phyloP scores from a whole-genome alignment of 495 filamentous ascomycete genomes.

The Lasiosphaeria miniovina region DNA sequence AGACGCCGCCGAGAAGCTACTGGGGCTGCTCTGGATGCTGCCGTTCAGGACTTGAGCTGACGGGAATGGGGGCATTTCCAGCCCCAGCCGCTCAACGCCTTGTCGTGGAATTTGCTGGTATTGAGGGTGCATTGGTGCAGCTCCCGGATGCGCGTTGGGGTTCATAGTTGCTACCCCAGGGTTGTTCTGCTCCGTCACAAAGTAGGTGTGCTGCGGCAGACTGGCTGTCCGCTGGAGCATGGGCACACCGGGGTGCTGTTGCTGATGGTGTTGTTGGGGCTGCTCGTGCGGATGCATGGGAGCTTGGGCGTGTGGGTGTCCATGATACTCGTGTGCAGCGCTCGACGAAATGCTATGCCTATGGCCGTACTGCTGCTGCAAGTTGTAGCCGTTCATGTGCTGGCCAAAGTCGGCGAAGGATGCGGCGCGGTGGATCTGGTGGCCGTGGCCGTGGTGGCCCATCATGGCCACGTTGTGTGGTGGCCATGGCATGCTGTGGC shows the following conservation, averaged over 20 bases:
- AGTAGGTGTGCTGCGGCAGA: slow-evolving; percentile 45
- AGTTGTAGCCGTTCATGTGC: slow-evolving; percentile 38
- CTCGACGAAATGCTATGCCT: slow-evolving; percentile 44
- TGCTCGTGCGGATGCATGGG: slow-evolving; percentile 15
- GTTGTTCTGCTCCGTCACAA: slow-evolving; percentile 50
- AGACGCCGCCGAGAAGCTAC: slow-evolving; percentile 46
- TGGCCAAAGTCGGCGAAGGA: slow-evolving; percentile 47
- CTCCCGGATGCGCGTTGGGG: slow-evolving; percentile 36
- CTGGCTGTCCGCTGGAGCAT: slow-evolving; percentile 39
- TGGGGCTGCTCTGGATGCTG: slow-evolving; percentile 48
- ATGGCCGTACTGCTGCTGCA: slow-evolving; percentile 39
- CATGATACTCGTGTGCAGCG: slow-evolving; percentile 39
- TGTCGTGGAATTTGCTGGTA: slow-evolving; percentile 48
- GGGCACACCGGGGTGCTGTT: slow-evolving; percentile 32
- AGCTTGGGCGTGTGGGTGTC: slow-evolving; percentile 15
- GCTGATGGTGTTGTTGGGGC: slow-evolving; percentile 19
- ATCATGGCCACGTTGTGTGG: slow-evolving; percentile 26
- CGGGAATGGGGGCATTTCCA: slow-evolving; percentile 43
- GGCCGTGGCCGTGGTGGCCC: slow-evolving; percentile 28
- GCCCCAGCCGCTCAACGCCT: slow-evolving; percentile 36
- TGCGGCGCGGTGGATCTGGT: slow-evolving; percentile 39
- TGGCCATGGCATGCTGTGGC: slow-evolving; percentile 37
- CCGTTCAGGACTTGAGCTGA: slow-evolving; percentile 31
- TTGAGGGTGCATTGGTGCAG: slow-evolving; percentile 26
- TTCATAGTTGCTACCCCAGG: slow-evolving; percentile 54